Evolutionary conservation across 371 early-diverging fungal genomes (phyloP), one percentile per base, ranked within the genome.

Genomic region (Rhizomucor miehei): DNA sequence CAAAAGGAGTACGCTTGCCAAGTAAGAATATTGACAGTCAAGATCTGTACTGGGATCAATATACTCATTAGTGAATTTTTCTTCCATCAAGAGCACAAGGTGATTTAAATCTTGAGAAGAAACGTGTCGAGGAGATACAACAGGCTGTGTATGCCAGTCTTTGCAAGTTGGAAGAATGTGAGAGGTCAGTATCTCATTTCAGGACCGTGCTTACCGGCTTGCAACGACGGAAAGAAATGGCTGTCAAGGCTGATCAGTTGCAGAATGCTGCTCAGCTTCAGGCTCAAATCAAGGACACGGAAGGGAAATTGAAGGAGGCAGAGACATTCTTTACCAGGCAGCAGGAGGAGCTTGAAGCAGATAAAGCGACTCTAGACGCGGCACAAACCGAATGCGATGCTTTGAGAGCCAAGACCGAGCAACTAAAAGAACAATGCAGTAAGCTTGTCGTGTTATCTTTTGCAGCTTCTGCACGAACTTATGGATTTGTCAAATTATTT

Each of bases 201-300:
- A 48, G 50, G 16, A 23, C 47, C 10, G 55, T 54, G 25, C 20
- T 54, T 6, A 29, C 19, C 1, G 44, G 40, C 13, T 38, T 54
- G 9, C 34, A 54, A n/a, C 60, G 60, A 2, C 60, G 54, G 17
- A 60, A 60, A 14, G 21, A 50, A 24, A 24, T 55, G 12, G 60
- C 60, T 1, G 60, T 55, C 2, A 51, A 55, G 38, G 54, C 54
- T 2, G 47, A 55, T 1, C 60, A 60, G 37, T 47, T 60, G 19
- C 49, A 48, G 29, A 36, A 29, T 34, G 60, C 60, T 19, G 60
- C 60, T 8, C 23, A 55, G 37, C 46, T 51, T 34, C 39, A 39
- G 0, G 13, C 24, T 14, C 49, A 47, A 5, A 51, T 55, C 39
- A 53, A 49, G 36, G 20, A 25, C 16, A 17, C 49, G 17, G 44